A percentile compares a stretch with the other conserved stretches of the same genome.
Conservation (phyloP, 1,139 yeast genomes). For the Geotrichum reessii region DNA sequence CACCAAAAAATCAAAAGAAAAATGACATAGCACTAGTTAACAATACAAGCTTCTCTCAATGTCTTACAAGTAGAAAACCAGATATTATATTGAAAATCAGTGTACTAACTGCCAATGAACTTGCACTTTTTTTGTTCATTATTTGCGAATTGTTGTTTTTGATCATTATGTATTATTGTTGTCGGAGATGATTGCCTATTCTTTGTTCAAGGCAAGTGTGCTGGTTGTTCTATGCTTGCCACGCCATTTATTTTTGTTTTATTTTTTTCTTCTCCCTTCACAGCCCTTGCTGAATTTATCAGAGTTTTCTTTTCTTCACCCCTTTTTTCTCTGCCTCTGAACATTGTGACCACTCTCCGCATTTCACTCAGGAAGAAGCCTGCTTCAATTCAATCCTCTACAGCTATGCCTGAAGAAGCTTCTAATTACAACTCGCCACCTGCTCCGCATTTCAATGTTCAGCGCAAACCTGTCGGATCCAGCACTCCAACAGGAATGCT, state of each 20-base stretch:
- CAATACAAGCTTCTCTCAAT: too few species aligned
- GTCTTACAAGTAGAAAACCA: too few species aligned
- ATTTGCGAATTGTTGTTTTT: background rate
- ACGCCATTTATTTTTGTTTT: background rate
- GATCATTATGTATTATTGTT: too few species aligned
- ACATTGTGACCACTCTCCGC: background rate
- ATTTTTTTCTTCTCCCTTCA: background rate
- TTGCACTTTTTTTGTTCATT: too few species aligned
- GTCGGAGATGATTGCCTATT: background rate
- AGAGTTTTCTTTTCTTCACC: background rate
- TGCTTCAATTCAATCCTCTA: background rate
- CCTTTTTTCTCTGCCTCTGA: background rate
- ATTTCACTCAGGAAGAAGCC: background rate
- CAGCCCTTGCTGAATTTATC: background rate
- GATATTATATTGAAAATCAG: too few species aligned
- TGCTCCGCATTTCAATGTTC: conserved; percentile 1
- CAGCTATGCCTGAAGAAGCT: background rate
- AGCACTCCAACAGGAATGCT: conserved; percentile 7
- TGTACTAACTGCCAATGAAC: too few species aligned
- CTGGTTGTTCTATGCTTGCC: background rate
- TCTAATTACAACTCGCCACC: background rate
- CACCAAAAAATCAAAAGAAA: too few species aligned
- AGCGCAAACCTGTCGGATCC: conserved; percentile 3
- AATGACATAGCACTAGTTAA: too few species aligned
- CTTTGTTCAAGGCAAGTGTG: background rate